A percentile compares a stretch with the other conserved stretches of the same genome.
Evolutionary conservation across 2,329 filamentous ascomycete genomes (phyloP).

Genomic region (Scedosporium minutisporum): DNA sequence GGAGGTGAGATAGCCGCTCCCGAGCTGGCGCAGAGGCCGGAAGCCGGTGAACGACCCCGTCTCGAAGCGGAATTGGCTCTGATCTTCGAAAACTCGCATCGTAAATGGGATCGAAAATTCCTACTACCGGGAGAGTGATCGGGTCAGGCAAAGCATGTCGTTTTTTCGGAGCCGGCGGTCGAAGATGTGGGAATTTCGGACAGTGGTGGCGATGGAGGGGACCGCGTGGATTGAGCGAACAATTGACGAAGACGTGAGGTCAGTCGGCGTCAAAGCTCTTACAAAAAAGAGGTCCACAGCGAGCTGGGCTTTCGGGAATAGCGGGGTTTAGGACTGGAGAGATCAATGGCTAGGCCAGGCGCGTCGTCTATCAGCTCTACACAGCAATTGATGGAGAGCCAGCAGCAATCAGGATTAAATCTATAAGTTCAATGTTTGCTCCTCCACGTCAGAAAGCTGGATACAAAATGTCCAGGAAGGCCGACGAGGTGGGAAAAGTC

Average conservation of each 20-base stretch:
- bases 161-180: neutral
- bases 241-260: no score
- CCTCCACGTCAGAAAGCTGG: no score
- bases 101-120: neutral
- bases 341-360: no score
- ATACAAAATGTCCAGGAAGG: neutral
- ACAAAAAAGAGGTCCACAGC: no score
- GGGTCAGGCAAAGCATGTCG: neutral
- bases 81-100: constrained; percentile 11
- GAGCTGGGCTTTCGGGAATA: neutral
- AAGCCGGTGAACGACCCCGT: constrained; percentile 55
- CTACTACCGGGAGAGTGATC: neutral
- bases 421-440: no score
- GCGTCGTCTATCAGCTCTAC: neutral
- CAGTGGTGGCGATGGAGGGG: neutral
- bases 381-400: neutral
- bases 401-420: neutral
- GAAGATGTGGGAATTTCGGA: neutral
- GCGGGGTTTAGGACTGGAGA: neutral
- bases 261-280: no score
- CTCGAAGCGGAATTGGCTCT: constrained; percentile 20
- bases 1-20: constrained; percentile 51
- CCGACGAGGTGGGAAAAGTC: neutral
- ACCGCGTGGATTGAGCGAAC: neutral
- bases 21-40: constrained; percentile 39